Percentiles rank a stretch among this genome's conserved stretches.
These are phyloP conservation scores for Aciculosporium take DNA, from an alignment of 2,329 filamentous ascomycete genomes.

Conservation along the genomic window DNA sequence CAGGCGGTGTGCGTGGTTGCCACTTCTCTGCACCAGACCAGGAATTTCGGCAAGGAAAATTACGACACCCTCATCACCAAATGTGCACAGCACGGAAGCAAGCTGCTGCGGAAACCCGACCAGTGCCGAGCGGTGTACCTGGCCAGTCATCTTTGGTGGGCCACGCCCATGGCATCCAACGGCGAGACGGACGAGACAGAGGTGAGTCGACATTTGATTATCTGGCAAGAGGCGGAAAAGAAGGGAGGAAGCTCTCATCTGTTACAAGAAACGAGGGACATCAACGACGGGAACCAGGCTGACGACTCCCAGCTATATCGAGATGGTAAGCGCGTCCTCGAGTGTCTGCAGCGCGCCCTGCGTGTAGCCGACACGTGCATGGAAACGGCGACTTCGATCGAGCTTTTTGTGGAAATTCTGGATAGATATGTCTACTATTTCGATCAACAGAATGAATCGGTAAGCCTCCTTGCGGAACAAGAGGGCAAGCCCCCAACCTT, in stretches of 20 bases:
- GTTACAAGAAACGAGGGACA: too few relatives aligned
- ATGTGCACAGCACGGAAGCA: constrained; percentile 90
- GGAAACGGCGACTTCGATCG: constrained; percentile 93
- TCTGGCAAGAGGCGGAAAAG: not conserved
- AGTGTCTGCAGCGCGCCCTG: constrained; percentile 88
- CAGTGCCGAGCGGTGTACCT: constrained; percentile 95
- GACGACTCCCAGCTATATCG: constrained; percentile 95
- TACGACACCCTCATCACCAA: constrained; percentile 98
- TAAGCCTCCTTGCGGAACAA: constrained; percentile 20
- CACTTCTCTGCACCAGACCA: constrained; percentile 71
- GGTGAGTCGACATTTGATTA: constrained; percentile 30
- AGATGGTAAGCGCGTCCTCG: constrained; percentile 90
- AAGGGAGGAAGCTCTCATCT: too few relatives aligned
- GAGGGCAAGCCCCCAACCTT: too few relatives aligned
- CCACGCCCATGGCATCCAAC: constrained; percentile 63
- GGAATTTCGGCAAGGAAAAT: constrained; percentile 90
- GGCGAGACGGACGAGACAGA: constrained; percentile 69
- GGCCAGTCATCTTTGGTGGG: constrained; percentile 97
- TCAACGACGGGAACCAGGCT: too few relatives aligned
- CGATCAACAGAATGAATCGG: constrained; percentile 96
- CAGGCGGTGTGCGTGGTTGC: constrained; percentile 94
- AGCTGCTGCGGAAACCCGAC: constrained; percentile 92
- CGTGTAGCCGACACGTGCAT: constrained; percentile 97
- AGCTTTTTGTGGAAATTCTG: constrained; percentile 95
- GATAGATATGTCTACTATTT: constrained; percentile 99